Base-by-base conservation (phyloP, 805 yeast genomes). In the Yamadazyma sp. region DNA sequence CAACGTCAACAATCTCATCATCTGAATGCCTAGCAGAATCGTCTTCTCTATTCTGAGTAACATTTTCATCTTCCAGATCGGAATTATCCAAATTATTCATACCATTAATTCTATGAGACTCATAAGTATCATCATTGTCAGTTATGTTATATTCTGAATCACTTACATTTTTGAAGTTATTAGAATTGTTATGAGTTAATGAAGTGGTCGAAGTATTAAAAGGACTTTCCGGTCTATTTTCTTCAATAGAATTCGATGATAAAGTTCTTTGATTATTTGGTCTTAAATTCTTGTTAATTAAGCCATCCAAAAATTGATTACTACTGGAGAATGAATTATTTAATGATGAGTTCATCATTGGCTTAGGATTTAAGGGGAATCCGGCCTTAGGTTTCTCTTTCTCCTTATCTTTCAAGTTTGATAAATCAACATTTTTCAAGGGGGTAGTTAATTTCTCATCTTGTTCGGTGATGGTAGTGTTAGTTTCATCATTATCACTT, bases 1-100 rank as follows among this genome's bases (percentile, higher is more conserved):
- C 52, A 42, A 33, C 40, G 40, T 32, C 62, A 5, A 45, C 42
- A 19, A 57, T 67, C 14, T 29, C 38, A 19, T 54, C 66, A 3
- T 36, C 46, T 9, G 36, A 23, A 7, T 41, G 36, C 30, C 40
- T 43, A 20, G 39, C 40, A 18, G 41, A 40, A 23, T 44, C 44
- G 11, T 33, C 35, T 22, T 33, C 27, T 23, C 33, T 21, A 28
- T n/a, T n/a, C n/a, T n/a, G n/a, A n/a, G n/a, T n/a, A n/a, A n/a
- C 36, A 35, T 35, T 29, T 4, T 43, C 43, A 19, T 33, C 33
- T 4, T 36, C 40, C 14, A 31, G 31, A 13, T 39, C 46, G 16
- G 35, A 33, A 16, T 31, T 31, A 19, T 36, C 39, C 8, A 36
- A 6, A 17, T 36, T 31, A 15, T 22, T 12, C 16, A 7, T 13